Percentiles rank a stretch among this genome's conserved stretches.
Evolutionary conservation across 139 green algal genomes (phyloP).

Genomic region (Chlorella vulgaris): DNA sequence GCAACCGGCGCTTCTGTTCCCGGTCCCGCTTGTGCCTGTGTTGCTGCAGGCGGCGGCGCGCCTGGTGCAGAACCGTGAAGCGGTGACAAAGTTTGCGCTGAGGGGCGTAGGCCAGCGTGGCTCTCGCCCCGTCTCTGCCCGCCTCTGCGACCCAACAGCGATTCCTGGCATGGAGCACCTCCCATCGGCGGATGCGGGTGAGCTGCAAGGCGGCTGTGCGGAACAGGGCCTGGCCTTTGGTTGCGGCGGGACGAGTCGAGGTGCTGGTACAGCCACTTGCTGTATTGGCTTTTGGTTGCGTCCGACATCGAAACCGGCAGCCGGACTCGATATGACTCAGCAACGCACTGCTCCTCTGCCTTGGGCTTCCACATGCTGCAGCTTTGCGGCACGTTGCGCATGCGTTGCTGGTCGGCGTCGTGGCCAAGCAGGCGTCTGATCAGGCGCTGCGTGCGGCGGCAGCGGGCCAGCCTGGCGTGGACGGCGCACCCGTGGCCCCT

Average conservation of each 20-base stretch:
- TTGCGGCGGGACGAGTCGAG: background rate
- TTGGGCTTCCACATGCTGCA: too few species aligned
- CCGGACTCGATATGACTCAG: too few species aligned
- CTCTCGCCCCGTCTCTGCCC: slow-evolving; percentile 71
- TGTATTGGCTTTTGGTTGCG: too few species aligned
- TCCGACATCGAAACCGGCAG: too few species aligned
- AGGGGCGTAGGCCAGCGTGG: slow-evolving; percentile 71
- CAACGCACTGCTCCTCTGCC: too few species aligned
- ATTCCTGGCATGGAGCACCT: slow-evolving; percentile 49
- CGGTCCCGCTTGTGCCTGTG: too few species aligned
- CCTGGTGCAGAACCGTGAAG: slow-evolving; percentile 77
- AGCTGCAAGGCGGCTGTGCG: background rate
- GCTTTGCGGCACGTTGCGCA: slow-evolving; percentile 84
- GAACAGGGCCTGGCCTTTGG: background rate
- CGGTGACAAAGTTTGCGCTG: slow-evolving; percentile 81
- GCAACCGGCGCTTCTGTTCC: too few species aligned
- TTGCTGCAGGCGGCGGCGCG: slow-evolving; percentile 64
- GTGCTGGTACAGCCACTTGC: background rate
- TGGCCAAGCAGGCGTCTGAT: slow-evolving; percentile 58
- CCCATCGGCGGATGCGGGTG: slow-evolving; percentile 56
- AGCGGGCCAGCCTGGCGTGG: background rate
- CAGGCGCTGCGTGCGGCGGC: slow-evolving; percentile 52
- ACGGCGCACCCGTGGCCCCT: slow-evolving; percentile 39
- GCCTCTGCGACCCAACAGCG: slow-evolving; percentile 80
- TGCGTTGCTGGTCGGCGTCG: slow-evolving; percentile 76